Base-by-base conservation (phyloP, 192 early-diverging fungal species). In the Ambispora gerdemannii region DNA sequence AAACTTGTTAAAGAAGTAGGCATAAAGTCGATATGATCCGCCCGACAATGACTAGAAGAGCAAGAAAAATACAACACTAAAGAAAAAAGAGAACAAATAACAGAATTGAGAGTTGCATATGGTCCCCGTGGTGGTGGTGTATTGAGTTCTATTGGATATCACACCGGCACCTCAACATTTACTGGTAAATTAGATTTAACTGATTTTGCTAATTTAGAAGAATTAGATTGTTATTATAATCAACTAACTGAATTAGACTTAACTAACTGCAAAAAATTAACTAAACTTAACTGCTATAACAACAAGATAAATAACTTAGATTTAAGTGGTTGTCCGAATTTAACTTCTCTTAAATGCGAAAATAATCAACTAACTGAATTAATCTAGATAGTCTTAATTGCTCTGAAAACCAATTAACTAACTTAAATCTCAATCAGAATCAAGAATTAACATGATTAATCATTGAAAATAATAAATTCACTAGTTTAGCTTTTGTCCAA, bases 231-330 rank as follows among this genome's bases (percentile, higher is more conserved):
- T 34, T 62, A 28, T 33, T 25, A 62, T 13, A 59, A 59, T 13
- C 1, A 2, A 3, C 3, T 59, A 10, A 59, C 25, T 15, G 30
- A 24, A 27, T 30, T 59, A 24, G 24, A 59, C n/a, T 1, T 59
- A 4, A 59, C 3, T 25, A 2, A 59, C 3, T 59, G 56, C 24
- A 1, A 3, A 59, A 1, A 59, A 59, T 20, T 59, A 59, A 59
- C 20, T 27, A 13, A 30, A 2, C 3, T 59, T 25, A 31, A 24
- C 3, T 59, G 56, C 30, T 20, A 13, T 30, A 27, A 27, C 35
- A 62, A 62, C 35, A 17, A 62, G 30, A 19, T 62, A 8, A 33
- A 28, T 62, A 33, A n/a, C 2, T 62, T 62, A 62, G 60, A 62
- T 17, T 10, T 62, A 62, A 32, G 1, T 3, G 22, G 22, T 24